phyloP scores from a whole-genome alignment of 1,284 basidiomycete species.

The Apiotrichum akiyoshidainum region DNA sequence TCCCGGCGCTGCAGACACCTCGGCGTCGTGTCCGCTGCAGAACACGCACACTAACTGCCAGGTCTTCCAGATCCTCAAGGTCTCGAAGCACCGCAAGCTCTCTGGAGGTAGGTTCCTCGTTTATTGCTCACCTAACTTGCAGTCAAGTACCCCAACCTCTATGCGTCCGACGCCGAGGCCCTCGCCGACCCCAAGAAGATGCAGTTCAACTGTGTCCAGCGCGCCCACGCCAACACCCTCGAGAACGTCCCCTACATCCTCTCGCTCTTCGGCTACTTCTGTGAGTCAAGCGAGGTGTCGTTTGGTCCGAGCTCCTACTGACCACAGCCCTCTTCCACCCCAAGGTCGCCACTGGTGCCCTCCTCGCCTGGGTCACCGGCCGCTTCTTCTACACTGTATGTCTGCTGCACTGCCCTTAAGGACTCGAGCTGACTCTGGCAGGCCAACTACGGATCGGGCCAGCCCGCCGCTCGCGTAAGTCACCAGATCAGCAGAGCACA shows the following conservation, averaged over 20 bases:
- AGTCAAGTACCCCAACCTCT: slow-evolving; percentile 41
- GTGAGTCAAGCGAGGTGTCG: slow-evolving; percentile 21
- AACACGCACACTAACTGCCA: slow-evolving; percentile 10
- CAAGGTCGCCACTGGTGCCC: slow-evolving; percentile 25
- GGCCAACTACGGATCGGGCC: slow-evolving; percentile 27
- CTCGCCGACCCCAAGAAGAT: slow-evolving; percentile 39
- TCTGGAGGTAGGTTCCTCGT: slow-evolving; percentile 14
- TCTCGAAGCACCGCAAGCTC: slow-evolving; percentile 28
- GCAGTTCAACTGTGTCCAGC: slow-evolving; percentile 43
- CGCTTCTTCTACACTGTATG: slow-evolving; percentile 38
- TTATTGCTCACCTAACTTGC: not conserved
- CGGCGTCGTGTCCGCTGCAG: no score
- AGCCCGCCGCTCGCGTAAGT: slow-evolving; percentile 4
- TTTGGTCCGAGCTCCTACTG: not conserved
- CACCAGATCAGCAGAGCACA: not conserved
- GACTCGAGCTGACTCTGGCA: slow-evolving; percentile 5
- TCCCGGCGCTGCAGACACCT: not conserved
- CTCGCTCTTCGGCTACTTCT: slow-evolving; percentile 27
- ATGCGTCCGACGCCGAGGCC: slow-evolving; percentile 41
- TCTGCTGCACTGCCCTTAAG: not conserved
- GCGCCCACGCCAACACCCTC: slow-evolving; percentile 45
- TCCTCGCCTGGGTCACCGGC: slow-evolving; percentile 29
- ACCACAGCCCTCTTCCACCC: slow-evolving; percentile 39
- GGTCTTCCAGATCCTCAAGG: slow-evolving; percentile 33
- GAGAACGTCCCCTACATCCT: slow-evolving; percentile 37